Base-by-base conservation (phyloP, 148 eudicot genomes). In the Vaccinium darrowii region DNA sequence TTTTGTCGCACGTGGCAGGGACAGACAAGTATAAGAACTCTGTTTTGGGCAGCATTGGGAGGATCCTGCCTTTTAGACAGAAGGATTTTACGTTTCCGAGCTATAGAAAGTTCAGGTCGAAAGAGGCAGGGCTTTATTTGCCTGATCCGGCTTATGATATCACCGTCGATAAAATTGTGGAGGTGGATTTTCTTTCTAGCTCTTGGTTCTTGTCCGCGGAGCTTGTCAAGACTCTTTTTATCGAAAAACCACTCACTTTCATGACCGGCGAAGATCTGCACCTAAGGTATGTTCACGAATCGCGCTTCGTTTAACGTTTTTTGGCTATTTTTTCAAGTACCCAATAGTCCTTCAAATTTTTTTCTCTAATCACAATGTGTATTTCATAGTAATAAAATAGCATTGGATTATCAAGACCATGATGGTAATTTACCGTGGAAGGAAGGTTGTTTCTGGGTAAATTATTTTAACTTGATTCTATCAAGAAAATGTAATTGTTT, bases 111-210 rank as follows among this genome's bases (percentile, higher is more conserved):
- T 93, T 95, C 65, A 89, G 94, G 49, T 92, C 97, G 0, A 97
- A 95, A 86, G 99, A 97, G 88, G 99, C 99, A 1, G 99, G 99
- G 67, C 93, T 97, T 53, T 97, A 97, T 88, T 88, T 97, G 87
- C 99, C 99, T 58, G 99, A 97, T 53, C 99, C 99, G 7, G 99
- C 99, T 76, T 97, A 97, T 86, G 98, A 94, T 72, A 95, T 97
- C 43, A 89, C 90, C 3, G 92, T 97, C 19, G 92, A 95, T 47
- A 92, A 86, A 85, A 90, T 97, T 18, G 99, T 95, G 78, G 96
- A 94, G 85, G 99, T 94, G 57, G 99, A 97, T 88, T 97, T 97
- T 60, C 98, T 97, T 19, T 97, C 99, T 1, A 97, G 99, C 60
- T 97, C 99, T 0, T 97, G 99, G 99, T 97, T 97, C 80, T 84